Conservation (phyloP, 495 filamentous ascomycete genomes). For the Trichocladium uniseriatum region DNA sequence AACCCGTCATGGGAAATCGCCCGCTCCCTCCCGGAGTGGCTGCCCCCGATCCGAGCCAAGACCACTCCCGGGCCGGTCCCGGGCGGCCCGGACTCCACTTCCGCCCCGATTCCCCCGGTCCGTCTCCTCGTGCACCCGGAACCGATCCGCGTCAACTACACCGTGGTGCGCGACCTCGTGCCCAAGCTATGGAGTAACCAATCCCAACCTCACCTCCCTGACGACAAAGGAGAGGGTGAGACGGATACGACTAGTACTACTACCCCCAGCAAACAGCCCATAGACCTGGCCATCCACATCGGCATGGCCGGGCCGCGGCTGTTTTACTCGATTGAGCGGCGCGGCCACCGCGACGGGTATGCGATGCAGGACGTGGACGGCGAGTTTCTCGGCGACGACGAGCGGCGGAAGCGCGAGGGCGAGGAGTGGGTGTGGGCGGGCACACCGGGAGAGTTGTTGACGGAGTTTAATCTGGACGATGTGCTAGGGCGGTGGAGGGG, state of each 20-base stretch:
- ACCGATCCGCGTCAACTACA: constrained; percentile 62
- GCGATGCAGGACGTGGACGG: constrained; percentile 58
- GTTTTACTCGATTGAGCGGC: constrained; percentile 60
- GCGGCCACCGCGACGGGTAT: constrained; percentile 71
- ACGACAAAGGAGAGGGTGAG: no score
- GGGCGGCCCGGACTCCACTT: background rate
- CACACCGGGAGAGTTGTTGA: constrained; percentile 38
- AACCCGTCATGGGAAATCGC: constrained; percentile 70
- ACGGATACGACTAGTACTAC: no score
- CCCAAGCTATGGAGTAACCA: constrained; percentile 46
- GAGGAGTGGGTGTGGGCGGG: constrained; percentile 37
- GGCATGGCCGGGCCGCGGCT: constrained; percentile 66
- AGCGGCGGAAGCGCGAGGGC: constrained; percentile 27
- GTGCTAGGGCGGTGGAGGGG: constrained; percentile 47
- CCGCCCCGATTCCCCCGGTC: constrained; percentile 39
- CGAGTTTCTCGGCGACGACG: constrained; percentile 44
- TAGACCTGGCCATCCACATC: constrained; percentile 66
- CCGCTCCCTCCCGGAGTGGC: constrained; percentile 37
- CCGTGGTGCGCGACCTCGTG: constrained; percentile 49
- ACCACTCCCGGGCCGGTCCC: constrained; percentile 14
- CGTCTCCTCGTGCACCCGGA: constrained; percentile 56
- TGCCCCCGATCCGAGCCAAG: constrained; percentile 39
- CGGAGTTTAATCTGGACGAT: constrained; percentile 44
- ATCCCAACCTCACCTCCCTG: background rate
- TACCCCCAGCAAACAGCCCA: no score